Evolutionary conservation across 202 grass and related monocot species (phyloP), one percentile per base, ranked within the genome.

Genomic region (Carex sylvatica): DNA sequence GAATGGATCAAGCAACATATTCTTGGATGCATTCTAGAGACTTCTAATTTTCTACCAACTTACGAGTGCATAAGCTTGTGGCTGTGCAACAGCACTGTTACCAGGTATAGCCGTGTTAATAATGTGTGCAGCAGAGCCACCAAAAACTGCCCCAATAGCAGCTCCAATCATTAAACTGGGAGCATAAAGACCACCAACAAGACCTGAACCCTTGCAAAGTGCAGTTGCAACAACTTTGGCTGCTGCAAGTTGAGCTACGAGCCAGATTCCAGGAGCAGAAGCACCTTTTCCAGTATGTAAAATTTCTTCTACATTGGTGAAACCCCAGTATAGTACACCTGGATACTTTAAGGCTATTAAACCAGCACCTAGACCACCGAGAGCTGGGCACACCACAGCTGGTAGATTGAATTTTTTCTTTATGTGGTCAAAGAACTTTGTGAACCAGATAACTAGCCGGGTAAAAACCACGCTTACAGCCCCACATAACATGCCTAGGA

Each of bases 81-180:
- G 96, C 19, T 98, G 92, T 62, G 96, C 96, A 18, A 98, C 92
- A 61, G 91, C 90, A 84, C 79, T 90, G 88, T 98, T 98, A 88
- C 92, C 96, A 30, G 96, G 96, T 82, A 98, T 91, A 30, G 83
- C 92, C 70, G 91, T 91, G 62, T 98, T 98, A 86, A 98, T 95
- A 70, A 98, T 54, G 78, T 98, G 66, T 51, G 91, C 96, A 67
- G 96, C 92, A 42, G 85, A 98, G 54, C 96, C 96, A 72, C 96
- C 96, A 89, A 98, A 98, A 88, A 98, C 89, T 79, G 92, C 96
- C 87, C 96, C 96, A 1, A 98, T 87, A 75, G 96, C 91, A 88
- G 96, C 96, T 23, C 96, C 96, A 58, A 98, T 98, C 96, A 98
- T 98, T 85, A 98, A 90, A 81, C 96, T 98, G 61, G 96, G 96